phyloP scores from a whole-genome alignment of 306 rosid species.

The Senna tora region DNA sequence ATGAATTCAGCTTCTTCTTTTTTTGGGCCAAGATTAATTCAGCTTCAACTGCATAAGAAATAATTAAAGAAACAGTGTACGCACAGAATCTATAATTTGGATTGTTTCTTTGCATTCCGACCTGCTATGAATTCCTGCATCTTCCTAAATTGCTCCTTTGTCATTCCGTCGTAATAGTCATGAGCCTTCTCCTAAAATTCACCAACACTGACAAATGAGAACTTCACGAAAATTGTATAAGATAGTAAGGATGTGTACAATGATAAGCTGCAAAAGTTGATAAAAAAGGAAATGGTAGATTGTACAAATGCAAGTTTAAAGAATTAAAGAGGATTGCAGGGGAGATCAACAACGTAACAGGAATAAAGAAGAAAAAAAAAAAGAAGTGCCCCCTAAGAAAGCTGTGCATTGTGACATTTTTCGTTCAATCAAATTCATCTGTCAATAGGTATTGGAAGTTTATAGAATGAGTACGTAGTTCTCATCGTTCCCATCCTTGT shows the following conservation, averaged over 20 bases:
- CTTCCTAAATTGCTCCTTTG: slow-evolving; percentile 79
- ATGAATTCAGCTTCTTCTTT: too few relatives aligned
- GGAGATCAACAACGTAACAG: too few relatives aligned
- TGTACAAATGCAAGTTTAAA: not conserved
- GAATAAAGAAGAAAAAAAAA: not conserved
- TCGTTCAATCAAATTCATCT: not conserved
- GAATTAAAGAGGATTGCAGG: too few relatives aligned
- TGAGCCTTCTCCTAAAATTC: slow-evolving; percentile 71
- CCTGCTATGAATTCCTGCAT: slow-evolving; percentile 92
- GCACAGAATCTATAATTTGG: slow-evolving; percentile 63
- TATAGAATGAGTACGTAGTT: not conserved
- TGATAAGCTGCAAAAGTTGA: slow-evolving; percentile 13
- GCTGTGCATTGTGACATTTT: not conserved
- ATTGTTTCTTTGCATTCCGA: slow-evolving; percentile 69
- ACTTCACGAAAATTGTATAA: slow-evolving; percentile 13
- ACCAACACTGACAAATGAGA: slow-evolving; percentile 15
- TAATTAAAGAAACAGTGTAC: not conserved
- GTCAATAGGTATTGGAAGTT: not conserved
- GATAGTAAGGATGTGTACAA: not conserved
- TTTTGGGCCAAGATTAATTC: too few relatives aligned
- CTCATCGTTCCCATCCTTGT: not conserved
- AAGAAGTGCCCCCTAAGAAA: not conserved
- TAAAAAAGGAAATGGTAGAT: not conserved
- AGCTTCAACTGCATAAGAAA: too few relatives aligned
- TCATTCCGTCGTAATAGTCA: slow-evolving; percentile 83